phyloP scores from a whole-genome alignment of 1,284 basidiomycete species.

The Ustilago esculenta region DNA sequence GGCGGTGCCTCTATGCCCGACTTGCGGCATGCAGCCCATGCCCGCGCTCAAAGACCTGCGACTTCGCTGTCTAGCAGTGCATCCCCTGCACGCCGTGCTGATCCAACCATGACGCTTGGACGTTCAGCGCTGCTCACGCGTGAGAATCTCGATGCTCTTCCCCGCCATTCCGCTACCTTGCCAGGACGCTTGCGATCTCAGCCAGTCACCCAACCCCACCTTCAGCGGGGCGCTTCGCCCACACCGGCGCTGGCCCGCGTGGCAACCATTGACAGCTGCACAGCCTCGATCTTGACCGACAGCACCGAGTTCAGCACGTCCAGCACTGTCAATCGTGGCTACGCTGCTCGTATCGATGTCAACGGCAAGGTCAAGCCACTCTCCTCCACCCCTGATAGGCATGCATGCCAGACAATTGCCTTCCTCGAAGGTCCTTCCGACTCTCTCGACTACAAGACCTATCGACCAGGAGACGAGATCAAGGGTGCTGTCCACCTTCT shows the following conservation, averaged over 20 bases:
- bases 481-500: slow-evolving; percentile 47
- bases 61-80: slow-evolving; percentile 9
- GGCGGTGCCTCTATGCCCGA: slow-evolving; percentile 14
- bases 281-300: slow-evolving; percentile 41
- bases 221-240: not conserved
- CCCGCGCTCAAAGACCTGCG: too few species aligned
- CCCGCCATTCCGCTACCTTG: slow-evolving; percentile 12
- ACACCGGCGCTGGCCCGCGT: slow-evolving; percentile 24
- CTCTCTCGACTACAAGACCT: slow-evolving; percentile 48
- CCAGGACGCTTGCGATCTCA: slow-evolving; percentile 22
- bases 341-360: slow-evolving; percentile 49
- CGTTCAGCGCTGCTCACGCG: slow-evolving; percentile 21
- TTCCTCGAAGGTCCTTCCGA: slow-evolving; percentile 46
- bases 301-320: slow-evolving; percentile 48
- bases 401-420: slow-evolving; percentile 45
- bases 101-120: slow-evolving; percentile 8
- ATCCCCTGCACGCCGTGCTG: slow-evolving; percentile 1
- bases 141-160: slow-evolving; percentile 32
- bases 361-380: slow-evolving; percentile 46
- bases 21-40: slow-evolving; percentile 10
- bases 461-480: slow-evolving; percentile 49
- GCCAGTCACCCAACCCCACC: slow-evolving; percentile 3
- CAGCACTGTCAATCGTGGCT: slow-evolving; percentile 50
- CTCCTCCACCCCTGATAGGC: slow-evolving; percentile 21
- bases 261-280: slow-evolving; percentile 33